Conservation (phyloP, 2,329 filamentous ascomycete species). For the Daldinia eschscholtzii region DNA sequence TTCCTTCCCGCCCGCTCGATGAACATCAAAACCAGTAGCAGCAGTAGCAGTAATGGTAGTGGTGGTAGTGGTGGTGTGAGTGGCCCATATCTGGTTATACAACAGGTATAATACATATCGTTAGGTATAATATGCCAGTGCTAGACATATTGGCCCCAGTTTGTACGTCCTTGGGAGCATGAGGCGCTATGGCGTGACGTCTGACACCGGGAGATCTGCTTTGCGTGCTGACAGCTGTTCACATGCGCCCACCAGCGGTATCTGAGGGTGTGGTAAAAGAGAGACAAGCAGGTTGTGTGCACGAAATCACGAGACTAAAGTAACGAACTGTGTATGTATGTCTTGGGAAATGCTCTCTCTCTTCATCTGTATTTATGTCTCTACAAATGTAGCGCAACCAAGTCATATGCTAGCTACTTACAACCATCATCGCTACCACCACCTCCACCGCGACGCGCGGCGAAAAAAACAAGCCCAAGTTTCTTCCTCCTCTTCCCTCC, state of each 20-base stretch:
- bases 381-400: conserved; percentile 19
- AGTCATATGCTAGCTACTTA: conserved; percentile 40
- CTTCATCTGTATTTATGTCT: conserved; percentile 29
- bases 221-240: conserved; percentile 44
- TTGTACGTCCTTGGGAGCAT: conserved; percentile 18
- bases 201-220: conserved; percentile 43
- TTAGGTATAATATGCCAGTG: conserved; percentile 22
- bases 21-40: background rate
- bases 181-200: conserved; percentile 43
- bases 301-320: conserved; percentile 43
- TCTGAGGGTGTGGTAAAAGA: conserved; percentile 26
- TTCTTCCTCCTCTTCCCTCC: conserved; percentile 1
- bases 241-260: conserved; percentile 39
- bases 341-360: conserved; percentile 35
- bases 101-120: conserved; percentile 9
- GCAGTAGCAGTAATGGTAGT: background rate
- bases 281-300: conserved; percentile 19
- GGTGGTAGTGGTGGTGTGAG: conserved; percentile 15
- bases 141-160: conserved; percentile 25
- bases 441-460: conserved; percentile 5
- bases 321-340: conserved; percentile 27
- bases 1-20: conserved; percentile 39
- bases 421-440: conserved; percentile 15
- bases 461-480: conserved; percentile 6
- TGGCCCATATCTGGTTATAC: conserved; percentile 9